phyloP scores from a whole-genome alignment of 169 alveolate genomes.

The Cytauxzoon felis region DNA sequence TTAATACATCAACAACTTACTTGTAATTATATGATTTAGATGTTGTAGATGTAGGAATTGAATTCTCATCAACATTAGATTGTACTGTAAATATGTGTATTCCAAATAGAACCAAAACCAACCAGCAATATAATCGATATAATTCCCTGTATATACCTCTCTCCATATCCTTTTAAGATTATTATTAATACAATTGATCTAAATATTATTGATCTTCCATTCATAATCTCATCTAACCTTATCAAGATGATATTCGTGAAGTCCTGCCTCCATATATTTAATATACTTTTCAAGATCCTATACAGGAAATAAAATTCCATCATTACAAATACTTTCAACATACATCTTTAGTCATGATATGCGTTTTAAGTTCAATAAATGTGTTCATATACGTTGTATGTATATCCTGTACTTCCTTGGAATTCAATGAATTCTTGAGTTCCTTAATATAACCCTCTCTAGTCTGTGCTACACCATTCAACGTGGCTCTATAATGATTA shows the following conservation, averaged over 20 bases:
- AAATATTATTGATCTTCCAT: neutral
- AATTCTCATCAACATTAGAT: conserved; percentile 43
- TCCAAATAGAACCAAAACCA: conserved; percentile 74
- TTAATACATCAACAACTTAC: neutral
- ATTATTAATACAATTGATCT: conserved; percentile 93
- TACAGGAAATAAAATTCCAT: neutral
- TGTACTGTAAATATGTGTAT: conserved; percentile 1
- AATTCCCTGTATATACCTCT: conserved; percentile 90
- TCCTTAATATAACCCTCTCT: conserved; percentile 24
- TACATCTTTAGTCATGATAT: conserved; percentile 33
- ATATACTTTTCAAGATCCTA: conserved; percentile 52
- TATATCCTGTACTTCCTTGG: neutral
- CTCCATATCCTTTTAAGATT: conserved; percentile 93
- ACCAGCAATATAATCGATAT: conserved; percentile 86
- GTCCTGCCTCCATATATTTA: conserved; percentile 64
- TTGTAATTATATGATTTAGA: conserved; percentile 52
- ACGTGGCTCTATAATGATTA: conserved; percentile 11
- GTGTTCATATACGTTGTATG: conserved; percentile 29
- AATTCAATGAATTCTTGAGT: conserved; percentile 2
- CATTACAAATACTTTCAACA: neutral
- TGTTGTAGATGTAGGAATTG: conserved; percentile 15
- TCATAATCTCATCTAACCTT: conserved; percentile 7
- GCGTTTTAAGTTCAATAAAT: conserved; percentile 20
- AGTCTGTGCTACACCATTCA: conserved; percentile 32
- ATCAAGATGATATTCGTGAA: conserved; percentile 65